A percentile compares a stretch with the other conserved stretches of the same genome.
These are phyloP conservation scores for Colletotrichum plurivorum DNA, from an alignment of 2,329 filamentous ascomycete genomes.

Conservation along the genomic window DNA sequence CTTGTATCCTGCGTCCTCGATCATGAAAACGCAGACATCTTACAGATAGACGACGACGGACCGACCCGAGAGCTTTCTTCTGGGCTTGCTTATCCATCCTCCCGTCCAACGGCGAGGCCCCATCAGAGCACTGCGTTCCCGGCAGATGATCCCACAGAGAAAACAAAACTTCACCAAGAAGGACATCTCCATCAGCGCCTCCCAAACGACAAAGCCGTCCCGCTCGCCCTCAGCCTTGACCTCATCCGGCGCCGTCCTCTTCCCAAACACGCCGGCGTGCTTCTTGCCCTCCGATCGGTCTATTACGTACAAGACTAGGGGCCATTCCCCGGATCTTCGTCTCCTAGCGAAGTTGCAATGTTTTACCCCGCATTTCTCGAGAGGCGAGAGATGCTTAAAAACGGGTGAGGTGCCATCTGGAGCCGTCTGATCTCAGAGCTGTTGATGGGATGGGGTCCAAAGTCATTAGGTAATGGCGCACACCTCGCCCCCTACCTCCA, in stretches of 20 bases:
- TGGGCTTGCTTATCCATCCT: not conserved
- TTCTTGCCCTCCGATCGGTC: slow-evolving; percentile 4
- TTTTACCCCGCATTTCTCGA: slow-evolving; percentile 17
- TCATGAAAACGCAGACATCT: slow-evolving; percentile 9
- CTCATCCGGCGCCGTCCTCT: not conserved
- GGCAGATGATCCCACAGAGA: no score
- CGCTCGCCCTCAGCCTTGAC: slow-evolving; percentile 1
- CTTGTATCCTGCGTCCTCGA: not conserved
- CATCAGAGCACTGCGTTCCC: not conserved
- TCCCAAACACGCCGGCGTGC: slow-evolving; percentile 2
- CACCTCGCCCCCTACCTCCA: not conserved
- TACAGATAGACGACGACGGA: not conserved
- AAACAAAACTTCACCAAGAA: no score
- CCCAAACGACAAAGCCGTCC: slow-evolving; percentile 8
- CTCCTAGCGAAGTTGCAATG: slow-evolving; percentile 5
- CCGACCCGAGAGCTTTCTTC: slow-evolving; percentile 9
- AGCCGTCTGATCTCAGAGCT: slow-evolving; percentile 32
- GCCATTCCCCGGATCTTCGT: slow-evolving; percentile 6
- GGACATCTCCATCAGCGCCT: not conserved
- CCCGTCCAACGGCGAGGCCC: not conserved
- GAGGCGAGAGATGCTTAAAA: slow-evolving; percentile 13
- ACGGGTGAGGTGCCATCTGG: slow-evolving; percentile 18
- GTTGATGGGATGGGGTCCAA: not conserved
- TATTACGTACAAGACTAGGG: slow-evolving; percentile 25
- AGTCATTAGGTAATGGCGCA: slow-evolving; percentile 34